Conservation (phyloP, 2,329 filamentous ascomycete genomes). For the Pestalotiopsis sp. region DNA sequence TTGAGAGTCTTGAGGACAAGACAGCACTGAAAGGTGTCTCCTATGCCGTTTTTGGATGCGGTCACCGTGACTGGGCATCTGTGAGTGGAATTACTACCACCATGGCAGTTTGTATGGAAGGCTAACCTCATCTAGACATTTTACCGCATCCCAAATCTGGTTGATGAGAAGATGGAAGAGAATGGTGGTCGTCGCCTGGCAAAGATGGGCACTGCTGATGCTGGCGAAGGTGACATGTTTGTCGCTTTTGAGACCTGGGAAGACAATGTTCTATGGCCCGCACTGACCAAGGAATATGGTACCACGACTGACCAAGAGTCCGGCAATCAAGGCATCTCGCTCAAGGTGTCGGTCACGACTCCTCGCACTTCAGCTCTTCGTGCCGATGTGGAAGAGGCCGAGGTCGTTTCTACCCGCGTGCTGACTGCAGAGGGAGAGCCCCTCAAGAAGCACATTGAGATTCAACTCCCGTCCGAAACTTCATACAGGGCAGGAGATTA, state of each 20-base stretch:
- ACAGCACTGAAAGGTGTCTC: slow-evolving; percentile 44
- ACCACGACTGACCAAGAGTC: slow-evolving; percentile 38
- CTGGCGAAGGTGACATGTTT: slow-evolving; percentile 66
- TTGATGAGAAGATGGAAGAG: slow-evolving; percentile 56
- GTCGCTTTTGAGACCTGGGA: slow-evolving; percentile 70
- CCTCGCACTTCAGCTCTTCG: slow-evolving; percentile 46
- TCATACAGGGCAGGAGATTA: slow-evolving; percentile 65
- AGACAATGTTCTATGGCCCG: slow-evolving; percentile 55
- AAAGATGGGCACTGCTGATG: slow-evolving; percentile 60
- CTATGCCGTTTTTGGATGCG: slow-evolving; percentile 62
- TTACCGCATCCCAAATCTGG: slow-evolving; percentile 59
- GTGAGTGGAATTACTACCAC: slow-evolving; percentile 59
- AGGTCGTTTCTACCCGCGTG: slow-evolving; percentile 44
- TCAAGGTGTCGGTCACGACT: slow-evolving; percentile 17
- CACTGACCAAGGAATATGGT: slow-evolving; percentile 40
- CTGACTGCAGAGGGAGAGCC: slow-evolving; percentile 46
- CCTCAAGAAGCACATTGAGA: slow-evolving; percentile 51
- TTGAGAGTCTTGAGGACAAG: slow-evolving; percentile 43
- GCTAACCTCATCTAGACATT: slow-evolving; percentile 10
- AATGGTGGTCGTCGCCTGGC: slow-evolving; percentile 51
- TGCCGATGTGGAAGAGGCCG: slow-evolving; percentile 47
- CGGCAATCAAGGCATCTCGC: slow-evolving; percentile 39
- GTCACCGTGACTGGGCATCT: slow-evolving; percentile 52
- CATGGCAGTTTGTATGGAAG: slow-evolving; percentile 41
- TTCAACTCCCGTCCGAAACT: slow-evolving; percentile 55